Conservation (phyloP, 306 rosid genomes). For the cucumber (Cucumis sativus) region DNA sequence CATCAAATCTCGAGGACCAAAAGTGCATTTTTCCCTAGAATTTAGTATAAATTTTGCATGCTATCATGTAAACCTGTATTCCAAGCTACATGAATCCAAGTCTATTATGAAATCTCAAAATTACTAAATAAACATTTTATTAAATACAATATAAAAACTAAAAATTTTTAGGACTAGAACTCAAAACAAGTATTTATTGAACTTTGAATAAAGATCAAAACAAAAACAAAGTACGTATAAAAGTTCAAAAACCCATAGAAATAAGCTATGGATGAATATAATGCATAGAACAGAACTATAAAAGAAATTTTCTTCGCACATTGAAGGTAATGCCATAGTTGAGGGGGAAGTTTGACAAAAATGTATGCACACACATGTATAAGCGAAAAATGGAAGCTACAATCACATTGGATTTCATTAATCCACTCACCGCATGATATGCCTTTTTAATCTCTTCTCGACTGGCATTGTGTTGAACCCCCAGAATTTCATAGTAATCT, state of each 20-base stretch:
- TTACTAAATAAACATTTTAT: neutral
- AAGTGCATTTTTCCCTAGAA: too few relatives aligned
- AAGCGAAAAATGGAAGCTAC: neutral
- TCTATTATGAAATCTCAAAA: neutral
- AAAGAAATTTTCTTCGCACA: neutral
- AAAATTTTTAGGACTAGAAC: neutral
- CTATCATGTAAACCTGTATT: neutral
- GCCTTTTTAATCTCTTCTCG: constrained; percentile 72
- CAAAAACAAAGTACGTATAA: neutral
- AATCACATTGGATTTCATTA: neutral
- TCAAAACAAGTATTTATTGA: neutral
- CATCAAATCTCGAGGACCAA: too few relatives aligned
- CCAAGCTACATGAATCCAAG: neutral
- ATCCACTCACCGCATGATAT: constrained; percentile 36
- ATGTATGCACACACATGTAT: neutral
- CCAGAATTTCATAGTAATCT: constrained; percentile 61
- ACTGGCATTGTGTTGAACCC: constrained; percentile 51
- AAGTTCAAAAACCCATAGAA: neutral
- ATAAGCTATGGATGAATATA: neutral
- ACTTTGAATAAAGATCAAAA: neutral
- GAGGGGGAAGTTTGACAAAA: neutral
- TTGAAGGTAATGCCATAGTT: neutral
- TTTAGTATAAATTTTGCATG: neutral
- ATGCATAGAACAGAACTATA: neutral
- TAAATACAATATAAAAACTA: neutral